Base-by-base conservation (phyloP, 495 filamentous ascomycete species). In the Immersiella caudata region DNA sequence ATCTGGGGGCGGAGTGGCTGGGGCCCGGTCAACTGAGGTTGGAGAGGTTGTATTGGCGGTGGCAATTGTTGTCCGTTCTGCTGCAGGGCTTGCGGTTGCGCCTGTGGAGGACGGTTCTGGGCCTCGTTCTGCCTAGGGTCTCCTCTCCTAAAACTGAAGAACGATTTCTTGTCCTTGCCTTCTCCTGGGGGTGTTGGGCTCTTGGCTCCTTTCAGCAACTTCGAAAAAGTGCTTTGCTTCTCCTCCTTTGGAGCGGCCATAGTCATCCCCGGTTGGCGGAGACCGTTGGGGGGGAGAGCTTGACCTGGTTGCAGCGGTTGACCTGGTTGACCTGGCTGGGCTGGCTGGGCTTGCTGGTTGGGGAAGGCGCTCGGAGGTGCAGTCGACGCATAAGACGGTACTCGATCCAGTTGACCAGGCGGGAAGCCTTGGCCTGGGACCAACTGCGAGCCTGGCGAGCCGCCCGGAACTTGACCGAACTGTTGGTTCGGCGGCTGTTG, bases 111-210 rank as follows among this genome's bases (percentile, higher is more conserved):
- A 5, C 55, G 62, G 6, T 64, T 58, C n/a, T 70, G 71, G n/a
- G 35, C 20, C 29, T 60, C 60, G 27, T 5, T n/a, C 33, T 68
- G 70, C 63, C 74, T 79, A 1, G 75, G 68, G 1, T 65, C 63
- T 46, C 68, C 57, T 46, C 78, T 68, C 36, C 71, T 78, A 33
- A 81, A 73, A n/a, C 79, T 73, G 60, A 81, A 76, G 2, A 68
- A 71, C 26, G 70, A 46, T 33, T 74, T 77, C 25, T 67, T 51
- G 11, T 46, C 51, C 60, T 75, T 77, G 11, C 73, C 54, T 66
- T 73, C 16, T 70, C 68, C 26, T 57, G 61, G 35, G 0, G 65
- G 36, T 36, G 56, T 59, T 0, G 55, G 33, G 9, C 16, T 26
- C 22, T 73, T 76, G 26, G 51, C 66, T 29, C 72, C 71, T 46